These are phyloP conservation scores for Saccharomycopsis lassenensis DNA, from an alignment of 805 yeast genomes.

Conservation along the genomic window DNA sequence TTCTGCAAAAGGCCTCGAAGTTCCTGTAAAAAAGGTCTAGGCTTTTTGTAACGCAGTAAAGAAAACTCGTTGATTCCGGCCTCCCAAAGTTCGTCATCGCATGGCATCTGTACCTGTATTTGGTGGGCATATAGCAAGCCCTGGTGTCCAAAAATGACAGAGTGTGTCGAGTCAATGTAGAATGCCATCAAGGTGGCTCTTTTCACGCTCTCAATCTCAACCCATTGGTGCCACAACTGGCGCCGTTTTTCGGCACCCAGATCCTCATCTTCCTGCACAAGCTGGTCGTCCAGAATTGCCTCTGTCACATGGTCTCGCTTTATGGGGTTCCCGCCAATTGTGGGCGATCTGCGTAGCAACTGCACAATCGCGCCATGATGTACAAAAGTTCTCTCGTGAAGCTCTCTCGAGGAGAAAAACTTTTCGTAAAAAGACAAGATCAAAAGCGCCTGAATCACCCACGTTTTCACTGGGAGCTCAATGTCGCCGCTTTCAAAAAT, in stretches of 20 bases:
- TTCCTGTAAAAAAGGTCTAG: slow-evolving; percentile 14
- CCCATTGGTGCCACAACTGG: slow-evolving; percentile 49
- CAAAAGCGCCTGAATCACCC: slow-evolving; percentile 66
- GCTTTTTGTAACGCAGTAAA: slow-evolving; percentile 12
- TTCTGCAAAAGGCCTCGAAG: slow-evolving; percentile 12
- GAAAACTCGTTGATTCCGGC: slow-evolving; percentile 19
- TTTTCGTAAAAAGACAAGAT: slow-evolving; percentile 75
- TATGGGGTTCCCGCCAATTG: slow-evolving; percentile 58
- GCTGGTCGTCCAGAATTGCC: too few relatives aligned
- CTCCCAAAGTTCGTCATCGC: slow-evolving; percentile 53
- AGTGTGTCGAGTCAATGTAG: slow-evolving; percentile 69
- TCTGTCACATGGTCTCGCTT: slow-evolving; percentile 16
- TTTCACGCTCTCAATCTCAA: slow-evolving; percentile 68
- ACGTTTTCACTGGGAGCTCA: slow-evolving; percentile 63
- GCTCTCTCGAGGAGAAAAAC: slow-evolving; percentile 49
- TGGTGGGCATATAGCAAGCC: slow-evolving; percentile 45
- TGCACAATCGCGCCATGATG: slow-evolving; percentile 86
- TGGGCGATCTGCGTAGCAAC: slow-evolving; percentile 62
- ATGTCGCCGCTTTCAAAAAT: slow-evolving; percentile 58
- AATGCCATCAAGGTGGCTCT: slow-evolving; percentile 74
- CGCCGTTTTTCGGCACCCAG: slow-evolving; percentile 23
- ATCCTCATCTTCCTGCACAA: slow-evolving; percentile 26
- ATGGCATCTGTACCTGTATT: slow-evolving; percentile 50
- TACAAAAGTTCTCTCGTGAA: slow-evolving; percentile 75
- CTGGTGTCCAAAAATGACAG: slow-evolving; percentile 68